A percentile compares a stretch with the other conserved stretches of the same genome.
Evolutionary conservation across 352 stramenopile species (phyloP).

Genomic region (Globisporangium ultimum): DNA sequence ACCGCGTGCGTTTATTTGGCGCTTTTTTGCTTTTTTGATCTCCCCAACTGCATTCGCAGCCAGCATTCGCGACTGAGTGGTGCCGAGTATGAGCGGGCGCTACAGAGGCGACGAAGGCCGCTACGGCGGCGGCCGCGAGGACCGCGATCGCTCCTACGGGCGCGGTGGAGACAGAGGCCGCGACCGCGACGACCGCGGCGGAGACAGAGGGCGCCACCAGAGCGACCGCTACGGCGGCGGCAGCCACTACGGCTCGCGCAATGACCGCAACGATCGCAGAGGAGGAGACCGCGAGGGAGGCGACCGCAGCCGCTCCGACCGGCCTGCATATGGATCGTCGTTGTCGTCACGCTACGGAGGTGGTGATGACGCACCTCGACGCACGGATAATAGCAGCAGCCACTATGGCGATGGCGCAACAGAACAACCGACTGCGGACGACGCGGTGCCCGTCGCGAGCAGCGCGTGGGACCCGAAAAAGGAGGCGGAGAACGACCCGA

Average conservation of each 20-base stretch:
- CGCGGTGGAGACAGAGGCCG: constrained; percentile 19
- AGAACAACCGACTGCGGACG: constrained; percentile 13
- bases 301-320: constrained; percentile 21
- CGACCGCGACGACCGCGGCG: constrained; percentile 20
- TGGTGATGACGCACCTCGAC: constrained; percentile 1
- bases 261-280: constrained; percentile 23
- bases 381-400: constrained; percentile 7
- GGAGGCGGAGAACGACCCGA: constrained; percentile 75
- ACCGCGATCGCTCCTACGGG: too few species aligned
- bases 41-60: too few species aligned
- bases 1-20: too few species aligned
- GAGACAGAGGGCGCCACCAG: constrained; percentile 15
- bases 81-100: constrained; percentile 16
- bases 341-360: constrained; percentile 1
- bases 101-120: constrained; percentile 19
- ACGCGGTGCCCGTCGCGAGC: constrained; percentile 24
- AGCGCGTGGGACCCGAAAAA: constrained; percentile 70
- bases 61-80: too few species aligned
- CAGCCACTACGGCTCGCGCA: constrained; percentile 24
- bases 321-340: constrained; percentile 3
- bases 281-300: constrained; percentile 14
- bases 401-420: background rate
- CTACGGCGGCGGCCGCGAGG: constrained; percentile 8
- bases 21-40: too few species aligned
- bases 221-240: constrained; percentile 23